These are phyloP conservation scores for Talaromyces funiculosus DNA, from an alignment of 2,329 filamentous ascomycete genomes.

Conservation along the genomic window DNA sequence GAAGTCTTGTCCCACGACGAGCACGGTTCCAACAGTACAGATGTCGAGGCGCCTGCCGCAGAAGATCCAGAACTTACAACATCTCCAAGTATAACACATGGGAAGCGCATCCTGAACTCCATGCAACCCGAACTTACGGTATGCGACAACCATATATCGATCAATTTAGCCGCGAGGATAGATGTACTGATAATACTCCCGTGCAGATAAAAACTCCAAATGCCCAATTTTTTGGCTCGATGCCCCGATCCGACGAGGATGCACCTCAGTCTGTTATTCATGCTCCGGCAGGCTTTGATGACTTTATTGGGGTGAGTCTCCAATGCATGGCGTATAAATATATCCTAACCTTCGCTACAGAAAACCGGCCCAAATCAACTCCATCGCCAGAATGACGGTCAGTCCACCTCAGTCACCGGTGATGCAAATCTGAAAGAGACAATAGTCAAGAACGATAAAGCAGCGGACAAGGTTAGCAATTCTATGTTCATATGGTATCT, in stretches of 20 bases:
- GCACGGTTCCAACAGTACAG: slow-evolving; percentile 1
- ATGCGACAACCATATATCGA: slow-evolving; percentile 9
- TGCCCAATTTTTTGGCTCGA: slow-evolving; percentile 15
- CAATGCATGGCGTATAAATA: neutral
- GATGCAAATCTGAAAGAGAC: slow-evolving; percentile 11
- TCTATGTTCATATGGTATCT: neutral
- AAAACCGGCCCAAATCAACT: slow-evolving; percentile 3
- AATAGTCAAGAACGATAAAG: neutral
- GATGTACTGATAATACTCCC: slow-evolving; percentile 8
- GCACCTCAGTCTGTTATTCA: slow-evolving; percentile 81
- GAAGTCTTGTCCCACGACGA: neutral
- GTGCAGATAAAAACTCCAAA: slow-evolving; percentile 29
- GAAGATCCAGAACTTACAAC: neutral
- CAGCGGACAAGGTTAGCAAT: slow-evolving; percentile 5
- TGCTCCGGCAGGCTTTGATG: slow-evolving; percentile 73
- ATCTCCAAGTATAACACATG: slow-evolving; percentile 6
- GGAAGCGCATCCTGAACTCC: slow-evolving; percentile 4
- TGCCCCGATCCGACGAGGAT: slow-evolving; percentile 53
- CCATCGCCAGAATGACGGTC: slow-evolving; percentile 6
- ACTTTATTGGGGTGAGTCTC: slow-evolving; percentile 58
- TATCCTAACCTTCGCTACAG: slow-evolving; percentile 1
- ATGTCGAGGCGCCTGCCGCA: neutral
- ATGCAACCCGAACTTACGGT: slow-evolving; percentile 23
- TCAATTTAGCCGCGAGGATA: neutral
- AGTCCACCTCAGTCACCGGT: neutral